These are phyloP conservation scores for Anthostomella pinea DNA, from an alignment of 2,329 filamentous ascomycete species.

Conservation along the genomic window DNA sequence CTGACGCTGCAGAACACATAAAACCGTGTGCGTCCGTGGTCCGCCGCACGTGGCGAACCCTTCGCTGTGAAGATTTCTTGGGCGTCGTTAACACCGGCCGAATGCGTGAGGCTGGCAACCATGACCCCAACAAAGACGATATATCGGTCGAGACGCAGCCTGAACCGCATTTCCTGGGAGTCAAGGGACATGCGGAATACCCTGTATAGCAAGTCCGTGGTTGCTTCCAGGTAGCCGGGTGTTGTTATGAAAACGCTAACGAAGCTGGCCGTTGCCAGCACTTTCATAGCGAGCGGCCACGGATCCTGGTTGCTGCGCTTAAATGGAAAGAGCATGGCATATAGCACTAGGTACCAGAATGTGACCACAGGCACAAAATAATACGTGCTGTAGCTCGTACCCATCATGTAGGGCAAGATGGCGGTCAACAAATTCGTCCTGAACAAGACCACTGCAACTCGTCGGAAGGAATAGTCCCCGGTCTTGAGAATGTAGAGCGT, in stretches of 20 bases:
- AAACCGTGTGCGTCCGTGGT: slow-evolving; percentile 7
- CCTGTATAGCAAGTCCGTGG: slow-evolving; percentile 36
- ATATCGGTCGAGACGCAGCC: slow-evolving; percentile 51
- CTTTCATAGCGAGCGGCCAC: slow-evolving; percentile 44
- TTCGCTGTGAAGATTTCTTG: slow-evolving; percentile 16
- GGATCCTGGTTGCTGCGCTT: slow-evolving; percentile 41
- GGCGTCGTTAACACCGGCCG: slow-evolving; percentile 21
- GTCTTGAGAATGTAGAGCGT: slow-evolving; percentile 55
- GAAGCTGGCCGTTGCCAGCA: slow-evolving; percentile 41
- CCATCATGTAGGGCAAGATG: slow-evolving; percentile 53
- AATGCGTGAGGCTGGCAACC: slow-evolving; percentile 40
- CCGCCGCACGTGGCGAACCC: slow-evolving; percentile 8
- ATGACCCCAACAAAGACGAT: slow-evolving; percentile 57
- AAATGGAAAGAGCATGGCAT: slow-evolving; percentile 45
- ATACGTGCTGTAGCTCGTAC: slow-evolving; percentile 54
- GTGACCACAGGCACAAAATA: slow-evolving; percentile 57
- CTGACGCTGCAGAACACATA: slow-evolving; percentile 22
- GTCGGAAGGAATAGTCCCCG: slow-evolving; percentile 53
- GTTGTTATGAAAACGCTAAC: slow-evolving; percentile 31
- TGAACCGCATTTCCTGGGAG: slow-evolving; percentile 46
- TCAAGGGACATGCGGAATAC: slow-evolving; percentile 49
- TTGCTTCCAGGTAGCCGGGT: slow-evolving; percentile 41
- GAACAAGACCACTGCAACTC: slow-evolving; percentile 51
- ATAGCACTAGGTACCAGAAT: slow-evolving; percentile 63
- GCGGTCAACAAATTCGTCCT: slow-evolving; percentile 56